These are phyloP conservation scores for Yamadazyma buinensis DNA, from an alignment of 1,139 yeast genomes.

Conservation along the genomic window DNA sequence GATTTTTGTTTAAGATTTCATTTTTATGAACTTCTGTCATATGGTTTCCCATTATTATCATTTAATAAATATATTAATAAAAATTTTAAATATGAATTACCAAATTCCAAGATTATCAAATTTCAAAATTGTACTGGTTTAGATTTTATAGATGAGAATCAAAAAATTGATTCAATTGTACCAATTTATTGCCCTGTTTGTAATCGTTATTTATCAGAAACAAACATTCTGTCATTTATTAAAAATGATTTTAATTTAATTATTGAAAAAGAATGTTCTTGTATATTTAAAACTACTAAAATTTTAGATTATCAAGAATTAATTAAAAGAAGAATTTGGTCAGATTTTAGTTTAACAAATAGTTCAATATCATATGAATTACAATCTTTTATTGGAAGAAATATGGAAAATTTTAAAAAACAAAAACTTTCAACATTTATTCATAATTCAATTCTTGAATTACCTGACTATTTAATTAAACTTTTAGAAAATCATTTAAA, in stretches of 20 bases:
- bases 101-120: conserved; percentile 1
- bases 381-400: conserved; percentile 1
- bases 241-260: conserved; percentile 1
- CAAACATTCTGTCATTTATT: conserved; percentile 1
- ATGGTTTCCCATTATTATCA: conserved; percentile 19
- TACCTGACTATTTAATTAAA: no score
- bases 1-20: conserved; percentile 15
- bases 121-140: conserved; percentile 4
- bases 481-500: neutral
- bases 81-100: conserved; percentile 7
- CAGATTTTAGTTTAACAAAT: no score
- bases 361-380: no score
- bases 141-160: no score
- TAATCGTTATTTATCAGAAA: neutral
- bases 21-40: conserved; percentile 17
- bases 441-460: no score
- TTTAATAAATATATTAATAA: conserved; percentile 3
- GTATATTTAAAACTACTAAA: conserved; percentile 1
- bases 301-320: conserved; percentile 16
- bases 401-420: no score
- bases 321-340: conserved; percentile 19
- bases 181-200: conserved; percentile 8
- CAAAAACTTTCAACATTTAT: no score
- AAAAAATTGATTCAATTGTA: no score
- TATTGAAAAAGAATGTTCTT: neutral